phyloP scores from a whole-genome alignment of 2,329 filamentous ascomycete genomes.

The Metarhizium guizhouense region DNA sequence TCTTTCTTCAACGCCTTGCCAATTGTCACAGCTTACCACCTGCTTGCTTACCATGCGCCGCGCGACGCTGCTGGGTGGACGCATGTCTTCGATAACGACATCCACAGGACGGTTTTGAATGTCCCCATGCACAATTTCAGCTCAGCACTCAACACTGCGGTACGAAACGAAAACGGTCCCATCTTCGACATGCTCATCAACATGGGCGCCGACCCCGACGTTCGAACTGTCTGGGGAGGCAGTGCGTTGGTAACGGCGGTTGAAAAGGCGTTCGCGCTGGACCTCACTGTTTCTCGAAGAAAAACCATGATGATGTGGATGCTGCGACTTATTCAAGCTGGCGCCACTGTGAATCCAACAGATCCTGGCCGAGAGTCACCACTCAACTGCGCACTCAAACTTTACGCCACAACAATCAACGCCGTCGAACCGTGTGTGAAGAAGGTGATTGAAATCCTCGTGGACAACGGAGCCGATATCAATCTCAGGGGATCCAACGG shows the following conservation, averaged over 20 bases:
- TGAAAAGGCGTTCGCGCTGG: neutral
- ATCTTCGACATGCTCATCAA: neutral
- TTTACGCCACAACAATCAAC: too few relatives aligned
- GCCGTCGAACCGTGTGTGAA: neutral
- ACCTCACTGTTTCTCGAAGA: neutral
- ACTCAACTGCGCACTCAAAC: neutral
- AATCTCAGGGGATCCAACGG: neutral
- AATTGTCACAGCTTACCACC: neutral
- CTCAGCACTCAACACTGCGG: neutral
- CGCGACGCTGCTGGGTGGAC: neutral
- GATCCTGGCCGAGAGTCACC: neutral
- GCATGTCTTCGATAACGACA: neutral
- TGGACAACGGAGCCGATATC: neutral
- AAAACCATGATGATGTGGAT: neutral
- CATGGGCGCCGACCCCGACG: neutral
- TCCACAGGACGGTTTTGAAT: neutral
- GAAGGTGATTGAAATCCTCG: neutral
- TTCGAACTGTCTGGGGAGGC: neutral
- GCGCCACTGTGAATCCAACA: neutral
- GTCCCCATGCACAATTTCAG: neutral
- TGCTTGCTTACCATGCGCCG: neutral
- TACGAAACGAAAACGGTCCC: neutral
- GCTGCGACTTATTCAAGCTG: neutral
- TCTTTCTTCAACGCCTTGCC: neutral
- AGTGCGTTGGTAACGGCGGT: neutral